Evolutionary conservation across 352 stramenopile genomes (phyloP).

Genomic region (Pythium apleroticum): DNA sequence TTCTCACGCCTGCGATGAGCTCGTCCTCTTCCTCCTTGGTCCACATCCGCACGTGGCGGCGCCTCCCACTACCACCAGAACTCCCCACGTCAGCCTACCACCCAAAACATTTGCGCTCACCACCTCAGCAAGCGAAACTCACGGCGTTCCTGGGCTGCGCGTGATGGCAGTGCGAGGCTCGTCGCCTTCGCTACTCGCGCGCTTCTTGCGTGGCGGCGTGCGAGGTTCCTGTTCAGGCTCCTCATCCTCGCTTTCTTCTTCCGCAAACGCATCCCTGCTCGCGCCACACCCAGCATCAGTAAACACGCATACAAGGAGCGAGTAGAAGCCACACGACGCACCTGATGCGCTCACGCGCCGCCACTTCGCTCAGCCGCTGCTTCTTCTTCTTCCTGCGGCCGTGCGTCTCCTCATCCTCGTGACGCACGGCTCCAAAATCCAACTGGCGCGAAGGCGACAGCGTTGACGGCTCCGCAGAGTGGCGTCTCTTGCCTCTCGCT

Average conservation of each 20-base stretch:
- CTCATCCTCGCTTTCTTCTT: neutral
- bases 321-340: neutral
- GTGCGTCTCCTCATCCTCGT: slow-evolving; percentile 17
- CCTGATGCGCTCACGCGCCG: neutral
- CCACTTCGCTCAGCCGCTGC: neutral
- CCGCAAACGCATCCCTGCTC: neutral
- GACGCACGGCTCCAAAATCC: slow-evolving; percentile 29
- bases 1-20: slow-evolving; percentile 41
- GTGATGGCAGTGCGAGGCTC: neutral
- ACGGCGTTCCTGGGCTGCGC: neutral
- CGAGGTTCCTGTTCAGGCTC: neutral
- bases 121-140: neutral
- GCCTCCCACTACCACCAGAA: neutral
- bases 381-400: neutral
- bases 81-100: neutral
- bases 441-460: slow-evolving; percentile 30
- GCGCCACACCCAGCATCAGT: neutral
- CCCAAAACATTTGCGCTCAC: neutral
- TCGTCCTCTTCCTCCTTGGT: slow-evolving; percentile 43
- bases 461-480: neutral
- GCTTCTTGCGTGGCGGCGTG: neutral
- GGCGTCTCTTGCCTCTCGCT: neutral
- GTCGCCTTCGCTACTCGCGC: neutral
- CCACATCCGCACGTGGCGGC: slow-evolving; percentile 30
- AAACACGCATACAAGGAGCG: no score